phyloP scores from a whole-genome alignment of 106 monocot species.

The Allium sativum region DNA sequence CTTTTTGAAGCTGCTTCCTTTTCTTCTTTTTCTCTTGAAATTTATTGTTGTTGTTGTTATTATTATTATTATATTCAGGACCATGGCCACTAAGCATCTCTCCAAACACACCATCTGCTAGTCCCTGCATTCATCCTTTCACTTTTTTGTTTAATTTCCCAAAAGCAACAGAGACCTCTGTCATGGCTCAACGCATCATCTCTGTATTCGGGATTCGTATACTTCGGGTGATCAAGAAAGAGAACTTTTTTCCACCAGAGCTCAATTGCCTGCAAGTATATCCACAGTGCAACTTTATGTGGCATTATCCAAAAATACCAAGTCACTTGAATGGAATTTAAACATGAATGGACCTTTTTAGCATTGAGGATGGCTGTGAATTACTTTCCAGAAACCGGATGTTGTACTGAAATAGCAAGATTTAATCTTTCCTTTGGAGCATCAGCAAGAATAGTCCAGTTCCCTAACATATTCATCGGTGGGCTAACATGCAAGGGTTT shows the following conservation, averaged over 20 bases:
- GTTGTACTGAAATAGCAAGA: slow-evolving; percentile 50
- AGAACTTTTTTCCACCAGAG: slow-evolving; percentile 23
- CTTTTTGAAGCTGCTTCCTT: no score
- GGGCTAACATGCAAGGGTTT: slow-evolving; percentile 98
- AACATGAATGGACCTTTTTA: slow-evolving; percentile 20
- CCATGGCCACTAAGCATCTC: slow-evolving; percentile 21
- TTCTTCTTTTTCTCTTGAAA: no score
- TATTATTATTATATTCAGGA: background rate
- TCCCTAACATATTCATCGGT: slow-evolving; percentile 86
- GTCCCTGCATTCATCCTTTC: background rate
- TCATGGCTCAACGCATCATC: slow-evolving; percentile 9
- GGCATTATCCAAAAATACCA: slow-evolving; percentile 74
- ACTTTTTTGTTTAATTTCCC: background rate
- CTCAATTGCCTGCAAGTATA: slow-evolving; percentile 56
- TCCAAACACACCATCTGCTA: slow-evolving; percentile 18
- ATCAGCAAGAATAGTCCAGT: slow-evolving; percentile 49
- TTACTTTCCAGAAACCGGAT: slow-evolving; percentile 56
- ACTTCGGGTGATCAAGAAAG: slow-evolving; percentile 19
- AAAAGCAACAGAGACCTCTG: background rate
- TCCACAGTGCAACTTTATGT: slow-evolving; percentile 71
- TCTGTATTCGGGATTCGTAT: slow-evolving; percentile 12
- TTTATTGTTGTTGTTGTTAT: no score
- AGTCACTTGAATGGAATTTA: slow-evolving; percentile 15
- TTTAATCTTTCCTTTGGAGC: slow-evolving; percentile 41
- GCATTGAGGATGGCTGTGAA: slow-evolving; percentile 52